Evolutionary conservation across 2,329 filamentous ascomycete species (phyloP).

Genomic region (Aureobasidium zeae): DNA sequence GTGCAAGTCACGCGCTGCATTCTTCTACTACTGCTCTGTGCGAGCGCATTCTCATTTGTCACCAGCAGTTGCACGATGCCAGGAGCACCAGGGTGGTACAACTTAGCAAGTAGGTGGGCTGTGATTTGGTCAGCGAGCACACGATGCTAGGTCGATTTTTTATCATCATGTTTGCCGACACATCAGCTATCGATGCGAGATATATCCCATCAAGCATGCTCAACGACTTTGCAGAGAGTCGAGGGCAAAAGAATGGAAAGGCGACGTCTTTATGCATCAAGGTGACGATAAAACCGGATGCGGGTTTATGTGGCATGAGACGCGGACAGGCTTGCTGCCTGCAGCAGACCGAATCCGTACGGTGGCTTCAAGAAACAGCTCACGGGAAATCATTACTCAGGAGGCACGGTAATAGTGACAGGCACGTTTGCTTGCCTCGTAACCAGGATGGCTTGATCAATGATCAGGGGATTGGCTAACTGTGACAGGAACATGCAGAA

Average conservation of each 20-base stretch:
- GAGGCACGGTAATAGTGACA: not conserved
- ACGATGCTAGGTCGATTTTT: not conserved
- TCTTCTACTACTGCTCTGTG: too few species aligned
- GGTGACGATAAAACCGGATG: not conserved
- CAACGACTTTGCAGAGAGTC: not conserved
- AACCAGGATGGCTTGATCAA: not conserved
- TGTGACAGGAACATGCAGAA: not conserved
- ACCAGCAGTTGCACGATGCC: not conserved
- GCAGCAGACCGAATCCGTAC: slow-evolving; percentile 5
- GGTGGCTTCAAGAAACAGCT: slow-evolving; percentile 1
- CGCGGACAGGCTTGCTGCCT: slow-evolving; percentile 13
- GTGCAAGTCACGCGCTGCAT: too few species aligned
- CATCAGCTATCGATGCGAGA: not conserved
- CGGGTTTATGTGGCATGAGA: slow-evolving; percentile 4
- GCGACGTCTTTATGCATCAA: not conserved
- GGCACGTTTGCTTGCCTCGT: slow-evolving; percentile 11
- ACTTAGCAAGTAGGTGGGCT: not conserved
- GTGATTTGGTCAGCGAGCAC: not conserved
- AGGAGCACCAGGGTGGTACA: not conserved
- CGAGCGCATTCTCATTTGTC: too few species aligned
- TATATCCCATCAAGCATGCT: not conserved
- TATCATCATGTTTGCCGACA: not conserved
- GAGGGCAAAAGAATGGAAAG: not conserved
- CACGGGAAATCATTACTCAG: not conserved
- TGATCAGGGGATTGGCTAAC: not conserved